Conservation (phyloP, 73 alveolate species). For the Paramecium tetraurelia region DNA sequence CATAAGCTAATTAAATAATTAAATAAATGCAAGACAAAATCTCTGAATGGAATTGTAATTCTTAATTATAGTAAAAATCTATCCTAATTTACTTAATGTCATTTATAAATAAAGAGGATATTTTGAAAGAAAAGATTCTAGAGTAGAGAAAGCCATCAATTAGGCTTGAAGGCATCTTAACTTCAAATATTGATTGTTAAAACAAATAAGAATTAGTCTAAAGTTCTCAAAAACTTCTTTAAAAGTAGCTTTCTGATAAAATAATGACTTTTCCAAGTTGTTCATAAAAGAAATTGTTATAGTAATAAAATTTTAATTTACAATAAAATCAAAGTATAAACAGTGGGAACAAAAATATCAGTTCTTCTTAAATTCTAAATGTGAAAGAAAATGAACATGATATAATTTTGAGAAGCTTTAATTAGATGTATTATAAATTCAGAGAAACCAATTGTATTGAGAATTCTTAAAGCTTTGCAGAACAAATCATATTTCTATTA, state of each 20-base stretch:
- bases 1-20: background rate
- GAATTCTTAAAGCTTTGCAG: background rate
- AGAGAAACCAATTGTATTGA: background rate
- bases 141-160: background rate
- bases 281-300: background rate
- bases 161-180: background rate
- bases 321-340: background rate
- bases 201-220: background rate
- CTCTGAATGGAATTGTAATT: background rate
- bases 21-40: background rate
- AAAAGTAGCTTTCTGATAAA: background rate
- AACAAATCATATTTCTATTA: background rate
- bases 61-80: background rate
- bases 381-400: background rate
- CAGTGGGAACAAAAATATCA: background rate
- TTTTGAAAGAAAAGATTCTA: background rate
- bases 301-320: background rate
- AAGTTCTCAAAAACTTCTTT: background rate
- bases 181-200: background rate
- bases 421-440: background rate
- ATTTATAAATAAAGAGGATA: background rate
- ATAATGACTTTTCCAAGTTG: background rate
- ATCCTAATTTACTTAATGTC: background rate
- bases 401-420: background rate
- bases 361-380: background rate